Base-by-base conservation (phyloP, 345 rosid genomes). In the Turnera subulata region DNA sequence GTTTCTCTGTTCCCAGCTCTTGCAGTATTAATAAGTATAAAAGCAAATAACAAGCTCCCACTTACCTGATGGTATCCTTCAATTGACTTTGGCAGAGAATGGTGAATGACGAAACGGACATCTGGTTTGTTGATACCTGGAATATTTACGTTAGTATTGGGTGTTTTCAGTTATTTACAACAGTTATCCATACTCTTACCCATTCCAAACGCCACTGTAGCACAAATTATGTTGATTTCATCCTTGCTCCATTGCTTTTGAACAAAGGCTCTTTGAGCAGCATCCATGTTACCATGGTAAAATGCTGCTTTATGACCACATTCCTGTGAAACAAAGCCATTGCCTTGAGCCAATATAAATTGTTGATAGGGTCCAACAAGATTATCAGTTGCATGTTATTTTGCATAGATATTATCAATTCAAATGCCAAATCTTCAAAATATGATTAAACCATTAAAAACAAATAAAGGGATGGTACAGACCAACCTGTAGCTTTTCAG, bases 211-310 rank as follows among this genome's bases (percentile, higher is more conserved):
- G 97, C 99, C 46, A 93, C 91, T 22, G 99, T 93, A 32, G 99
- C 99, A 74, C 97, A 93, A 59, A 93, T 93, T 62, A 93, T 84
- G 66, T 89, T 93, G 62, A 93, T 65, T 81, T 93, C 97, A 64
- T 93, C 97, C 80, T 89, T 89, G 89, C 99, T 93, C 99, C 99
- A 93, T 76, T 89, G 99, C 76, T 69, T 85, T 74, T 93, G 99
- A 62, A 87, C 66, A 53, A 59, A 79, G 60, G 97, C 61, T 29
- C 99, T 91, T 47, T 85, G 80, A 24, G 78, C 62, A 65, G 91
- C 76, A 62, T 89, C 99, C 89, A 93, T 89, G 76, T 75, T 93
- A 42, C 94, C 99, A 81, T 93, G 99, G 68, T 89, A 93, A 71
- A 84, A 93, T 63, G 99, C 84, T 66, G 99, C 86, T 70, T 93